phyloP scores from a whole-genome alignment of 192 early-diverging fungal species.

The Obelidium mucronatum region DNA sequence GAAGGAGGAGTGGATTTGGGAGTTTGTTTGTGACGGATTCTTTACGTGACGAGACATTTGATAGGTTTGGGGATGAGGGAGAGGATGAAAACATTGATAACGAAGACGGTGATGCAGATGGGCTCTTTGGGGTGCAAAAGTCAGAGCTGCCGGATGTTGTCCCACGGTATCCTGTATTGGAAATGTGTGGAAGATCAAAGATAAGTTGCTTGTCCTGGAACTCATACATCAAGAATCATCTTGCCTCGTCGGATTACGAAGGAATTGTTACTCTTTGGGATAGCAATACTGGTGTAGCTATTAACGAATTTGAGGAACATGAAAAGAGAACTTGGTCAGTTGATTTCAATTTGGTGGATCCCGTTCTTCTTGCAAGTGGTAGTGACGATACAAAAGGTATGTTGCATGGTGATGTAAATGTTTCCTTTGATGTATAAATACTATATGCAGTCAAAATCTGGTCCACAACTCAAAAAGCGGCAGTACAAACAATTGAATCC shows the following conservation, averaged over 20 bases:
- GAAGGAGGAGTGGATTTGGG: background rate
- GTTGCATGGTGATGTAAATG: background rate
- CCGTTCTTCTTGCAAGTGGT: slow-evolving; percentile 81
- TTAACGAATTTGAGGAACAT: slow-evolving; percentile 83
- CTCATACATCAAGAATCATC: slow-evolving; percentile 81
- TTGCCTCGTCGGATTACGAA: slow-evolving; percentile 93
- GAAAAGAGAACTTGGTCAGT: slow-evolving; percentile 94
- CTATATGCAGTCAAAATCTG: slow-evolving; percentile 80
- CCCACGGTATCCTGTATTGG: slow-evolving; percentile 76
- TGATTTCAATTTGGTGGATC: slow-evolving; percentile 81
- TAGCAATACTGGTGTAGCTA: slow-evolving; percentile 67
- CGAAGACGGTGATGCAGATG: slow-evolving; percentile 26
- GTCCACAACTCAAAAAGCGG: slow-evolving; percentile 75
- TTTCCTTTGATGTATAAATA: slow-evolving; percentile 13
- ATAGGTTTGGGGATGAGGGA: slow-evolving; percentile 1
- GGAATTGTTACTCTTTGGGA: slow-evolving; percentile 93
- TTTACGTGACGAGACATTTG: slow-evolving; percentile 4
- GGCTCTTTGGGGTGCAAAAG: too few relatives aligned
- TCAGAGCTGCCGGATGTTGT: slow-evolving; percentile 46
- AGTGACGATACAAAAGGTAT: slow-evolving; percentile 87
- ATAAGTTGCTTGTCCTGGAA: slow-evolving; percentile 96
- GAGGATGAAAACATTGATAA: slow-evolving; percentile 33
- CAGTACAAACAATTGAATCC: slow-evolving; percentile 82
- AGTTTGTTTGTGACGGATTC: slow-evolving; percentile 23
- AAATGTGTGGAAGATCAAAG: slow-evolving; percentile 82